phyloP scores from a whole-genome alignment of 257 asterid species.

The Cordia subcordata region DNA sequence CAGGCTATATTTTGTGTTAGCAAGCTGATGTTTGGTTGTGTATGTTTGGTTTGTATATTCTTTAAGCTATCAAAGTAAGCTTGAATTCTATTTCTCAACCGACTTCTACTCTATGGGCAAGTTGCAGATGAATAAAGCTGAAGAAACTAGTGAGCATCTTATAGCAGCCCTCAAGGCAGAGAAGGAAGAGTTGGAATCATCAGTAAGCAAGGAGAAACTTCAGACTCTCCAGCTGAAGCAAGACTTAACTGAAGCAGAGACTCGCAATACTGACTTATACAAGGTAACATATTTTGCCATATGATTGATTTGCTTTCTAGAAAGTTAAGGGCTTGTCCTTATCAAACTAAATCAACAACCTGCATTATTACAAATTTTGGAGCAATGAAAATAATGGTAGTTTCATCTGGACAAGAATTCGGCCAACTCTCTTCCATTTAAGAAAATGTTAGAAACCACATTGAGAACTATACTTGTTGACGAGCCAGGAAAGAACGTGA shows the following conservation, averaged over 20 bases:
- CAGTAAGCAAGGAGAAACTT: conserved; percentile 68
- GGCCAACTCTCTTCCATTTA: too few species aligned
- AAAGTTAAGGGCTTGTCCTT: background rate
- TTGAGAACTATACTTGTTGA: too few species aligned
- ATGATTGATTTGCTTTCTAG: conserved; percentile 9
- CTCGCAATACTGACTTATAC: conserved; percentile 67
- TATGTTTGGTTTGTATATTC: too few species aligned
- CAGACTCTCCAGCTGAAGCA: conserved; percentile 60
- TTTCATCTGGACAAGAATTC: too few species aligned
- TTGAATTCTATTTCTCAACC: background rate
- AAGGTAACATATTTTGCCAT: conserved; percentile 47
- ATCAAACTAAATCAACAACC: background rate
- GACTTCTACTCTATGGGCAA: conserved; percentile 10
- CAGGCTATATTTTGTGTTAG: too few species aligned
- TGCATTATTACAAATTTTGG: background rate
- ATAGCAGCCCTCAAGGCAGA: conserved; percentile 56
- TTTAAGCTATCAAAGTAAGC: too few species aligned
- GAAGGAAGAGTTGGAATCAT: conserved; percentile 66
- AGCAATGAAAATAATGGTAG: background rate
- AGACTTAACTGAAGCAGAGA: conserved; percentile 66
- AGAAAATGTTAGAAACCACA: too few species aligned
- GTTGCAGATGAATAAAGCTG: conserved; percentile 54
- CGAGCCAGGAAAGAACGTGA: too few species aligned
- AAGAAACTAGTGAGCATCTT: conserved; percentile 49
- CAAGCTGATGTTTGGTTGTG: too few species aligned